Evolutionary conservation across 805 yeast genomes (phyloP).

Genomic region (Yamadazyma endophytica): DNA sequence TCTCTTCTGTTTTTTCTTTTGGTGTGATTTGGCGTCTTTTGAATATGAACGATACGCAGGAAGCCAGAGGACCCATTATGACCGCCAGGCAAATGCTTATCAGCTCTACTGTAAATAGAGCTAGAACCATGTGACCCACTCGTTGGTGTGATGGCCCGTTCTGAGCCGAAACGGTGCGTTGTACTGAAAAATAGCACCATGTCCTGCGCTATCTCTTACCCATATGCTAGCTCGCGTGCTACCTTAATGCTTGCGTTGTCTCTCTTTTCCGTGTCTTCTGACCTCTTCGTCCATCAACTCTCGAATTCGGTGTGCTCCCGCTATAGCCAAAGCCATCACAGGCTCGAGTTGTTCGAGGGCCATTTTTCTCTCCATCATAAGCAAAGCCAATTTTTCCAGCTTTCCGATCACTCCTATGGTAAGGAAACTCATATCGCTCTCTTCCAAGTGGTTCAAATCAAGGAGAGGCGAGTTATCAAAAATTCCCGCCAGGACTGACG

Average conservation of each 20-base stretch:
- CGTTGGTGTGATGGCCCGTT: too few species aligned
- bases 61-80: too few species aligned
- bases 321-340: constrained; percentile 74
- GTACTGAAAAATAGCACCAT: too few species aligned
- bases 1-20: too few species aligned
- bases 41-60: too few species aligned
- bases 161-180: too few species aligned
- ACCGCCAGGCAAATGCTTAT: too few species aligned
- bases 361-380: constrained; percentile 77
- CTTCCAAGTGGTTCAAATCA: constrained; percentile 81
- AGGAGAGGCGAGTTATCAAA: constrained; percentile 72
- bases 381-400: constrained; percentile 69
- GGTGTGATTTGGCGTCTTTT: too few species aligned
- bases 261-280: constrained; percentile 60
- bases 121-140: too few species aligned
- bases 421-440: constrained; percentile 72
- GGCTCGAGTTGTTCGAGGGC: constrained; percentile 78
- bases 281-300: constrained; percentile 85
- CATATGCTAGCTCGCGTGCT: too few species aligned
- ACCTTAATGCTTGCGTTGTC: constrained; percentile 2
- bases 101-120: too few species aligned
- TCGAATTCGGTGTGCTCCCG: constrained; percentile 80
- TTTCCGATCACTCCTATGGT: constrained; percentile 85
- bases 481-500: constrained; percentile 75
- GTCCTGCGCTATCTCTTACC: too few species aligned